Evolutionary conservation across 768 basidiomycete species (phyloP), one percentile per base, ranked within the genome.

Genomic region (Phylloporus sp.): DNA sequence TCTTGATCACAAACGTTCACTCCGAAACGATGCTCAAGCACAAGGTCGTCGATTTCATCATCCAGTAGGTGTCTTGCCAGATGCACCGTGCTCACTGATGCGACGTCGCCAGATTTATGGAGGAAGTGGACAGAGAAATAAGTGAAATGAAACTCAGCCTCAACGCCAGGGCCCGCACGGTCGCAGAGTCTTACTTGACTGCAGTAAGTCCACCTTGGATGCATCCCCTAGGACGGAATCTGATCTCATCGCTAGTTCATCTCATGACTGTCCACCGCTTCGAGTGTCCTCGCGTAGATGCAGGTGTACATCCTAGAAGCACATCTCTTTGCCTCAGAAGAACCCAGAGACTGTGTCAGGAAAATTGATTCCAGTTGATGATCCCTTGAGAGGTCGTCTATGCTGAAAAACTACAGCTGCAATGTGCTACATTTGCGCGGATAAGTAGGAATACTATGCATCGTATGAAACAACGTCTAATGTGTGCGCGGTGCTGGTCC

Each of bases 21-120:
- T 79, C 93, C 26, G 95, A 98, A 67, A 94, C 90, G 9, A 98
- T 99, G 96, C 76, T 98, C 56, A 99, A 98, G 72, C 96, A 99
- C 71, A 98, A 98, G 74, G 87, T 99, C 42, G 96, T 99, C 29
- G 96, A 99, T 71, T 99, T 99, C 69, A 96, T 99, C 71, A 96
- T 98, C 56, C 92, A 98, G 90, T 95, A 53, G 38, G 84, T 71
- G 10, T 53, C 60, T 47, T 59, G 3, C 18, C 42, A 42, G 49
- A 36, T 38, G 23, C 40, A 14, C 33, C 28, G 6, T 32, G 18
- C 23, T 4, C 23, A 18, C n/a, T n/a, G 11, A 3, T 29, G 39
- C 44, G 40, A 22, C 29, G 9, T 15, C 14, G 22, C 15, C 4
- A 93, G 90, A 63, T 93, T 97, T 65, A 97, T 97, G 94, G 93